Conservation (phyloP, 148 eudicot genomes). For the Rhododendron kiyosumense region DNA sequence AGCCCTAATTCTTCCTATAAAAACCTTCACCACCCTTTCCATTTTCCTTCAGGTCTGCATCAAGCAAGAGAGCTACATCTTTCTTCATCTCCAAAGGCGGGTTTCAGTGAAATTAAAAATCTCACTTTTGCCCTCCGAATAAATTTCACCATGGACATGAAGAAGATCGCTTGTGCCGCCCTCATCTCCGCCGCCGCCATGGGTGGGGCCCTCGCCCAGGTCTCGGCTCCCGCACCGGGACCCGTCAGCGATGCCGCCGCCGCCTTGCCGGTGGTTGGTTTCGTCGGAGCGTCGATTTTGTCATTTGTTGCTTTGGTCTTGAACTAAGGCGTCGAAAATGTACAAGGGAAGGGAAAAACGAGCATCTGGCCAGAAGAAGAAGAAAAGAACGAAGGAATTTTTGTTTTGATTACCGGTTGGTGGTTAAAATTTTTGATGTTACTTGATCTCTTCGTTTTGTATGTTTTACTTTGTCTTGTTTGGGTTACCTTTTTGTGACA, state of each 20-base stretch:
- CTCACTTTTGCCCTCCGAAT: neutral
- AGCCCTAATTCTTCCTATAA: neutral
- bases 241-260: neutral
- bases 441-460: neutral
- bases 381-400: neutral
- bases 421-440: neutral
- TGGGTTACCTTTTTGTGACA: neutral
- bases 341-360: neutral
- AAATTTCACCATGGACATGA: conserved; percentile 4
- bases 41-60: conserved; percentile 12
- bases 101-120: neutral
- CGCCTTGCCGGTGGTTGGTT: neutral
- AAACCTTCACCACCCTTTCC: neutral
- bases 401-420: neutral
- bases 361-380: neutral
- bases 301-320: conserved; percentile 14
- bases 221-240: conserved; percentile 3
- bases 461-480: neutral
- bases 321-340: neutral
- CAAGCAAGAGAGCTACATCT: neutral
- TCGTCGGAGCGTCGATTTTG: conserved; percentile 8
- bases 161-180: conserved; percentile 19
- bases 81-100: conserved; percentile 10
- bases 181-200: conserved; percentile 10
- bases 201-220: conserved; percentile 9